Evolutionary conservation across 148 eudicot species (phyloP), one percentile per base, ranked within the genome.

Genomic region (Vaccinium corymbosum): DNA sequence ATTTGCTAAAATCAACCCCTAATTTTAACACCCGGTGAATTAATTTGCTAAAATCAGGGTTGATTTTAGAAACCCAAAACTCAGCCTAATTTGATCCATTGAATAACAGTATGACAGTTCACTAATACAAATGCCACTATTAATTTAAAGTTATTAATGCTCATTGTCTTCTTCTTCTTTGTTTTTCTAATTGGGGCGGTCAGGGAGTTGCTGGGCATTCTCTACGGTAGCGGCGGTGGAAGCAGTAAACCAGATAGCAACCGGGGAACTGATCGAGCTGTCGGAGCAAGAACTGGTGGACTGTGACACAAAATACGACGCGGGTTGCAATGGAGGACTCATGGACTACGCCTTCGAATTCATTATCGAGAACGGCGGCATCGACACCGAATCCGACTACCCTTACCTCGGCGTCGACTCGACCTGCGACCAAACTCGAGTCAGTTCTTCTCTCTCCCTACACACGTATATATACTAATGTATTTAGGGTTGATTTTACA

Each of bases 131-230:
- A 35, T 35, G 38, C 38, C 35, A 32, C 35, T 32, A 32, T 32
- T 32, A 32, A 32, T 32, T 32, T 32, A 32, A 32, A 32, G 35
- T 32, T 32, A 32, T 32, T 32, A 32, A 76, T 6, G 32, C 79
- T 42, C 6, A 49, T 22, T 12, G 27, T 14, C 14, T 11, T 14
- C 51, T 15, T 17, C 35, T 35, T 35, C 38, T 35, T 11, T 14
- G 14, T 3, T 52, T 6, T 14, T 78, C 13, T 29, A 1, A 19
- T 55, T 2, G 6, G 8, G 20, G 15, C 35, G 15, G 8, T 22
- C 88, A 95, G 98, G 98, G 72, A 94, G 97, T 80, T 93, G 97
- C 83, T 97, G 97, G 98, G 98, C 98, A 46, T 95, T 95, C 76
- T 91, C 98, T 66, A 94, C 98, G 2, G 92, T 95, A 38, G 97